phyloP scores from a whole-genome alignment of 2,329 filamentous ascomycete species.

The Cadophora sp. region DNA sequence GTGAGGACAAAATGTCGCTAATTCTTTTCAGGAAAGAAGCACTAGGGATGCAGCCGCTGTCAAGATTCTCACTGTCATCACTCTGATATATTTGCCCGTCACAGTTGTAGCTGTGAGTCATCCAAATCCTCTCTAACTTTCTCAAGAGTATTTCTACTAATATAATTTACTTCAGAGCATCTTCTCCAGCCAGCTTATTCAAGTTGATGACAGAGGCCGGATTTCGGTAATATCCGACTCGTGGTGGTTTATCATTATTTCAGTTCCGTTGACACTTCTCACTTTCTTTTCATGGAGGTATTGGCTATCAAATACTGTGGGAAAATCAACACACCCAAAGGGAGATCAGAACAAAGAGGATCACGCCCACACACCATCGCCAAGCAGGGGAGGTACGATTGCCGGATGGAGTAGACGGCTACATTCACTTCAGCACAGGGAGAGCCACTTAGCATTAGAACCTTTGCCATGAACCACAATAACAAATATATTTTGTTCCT shows the following conservation, averaged over 20 bases:
- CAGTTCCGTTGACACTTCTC: constrained; percentile 33
- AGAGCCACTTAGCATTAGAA: too few species aligned
- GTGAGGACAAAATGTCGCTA: neutral
- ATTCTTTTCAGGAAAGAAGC: constrained; percentile 29
- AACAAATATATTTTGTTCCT: too few species aligned
- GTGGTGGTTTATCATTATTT: constrained; percentile 35
- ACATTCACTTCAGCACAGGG: too few species aligned
- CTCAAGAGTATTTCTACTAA: too few species aligned
- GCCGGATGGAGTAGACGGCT: too few species aligned
- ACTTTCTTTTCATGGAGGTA: constrained; percentile 34
- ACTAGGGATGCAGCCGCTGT: constrained; percentile 37
- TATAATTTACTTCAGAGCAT: constrained; percentile 28
- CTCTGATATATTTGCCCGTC: constrained; percentile 35
- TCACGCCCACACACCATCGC: too few species aligned
- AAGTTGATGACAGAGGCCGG: constrained; percentile 23
- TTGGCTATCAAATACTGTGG: constrained; percentile 27
- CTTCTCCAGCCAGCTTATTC: constrained; percentile 38
- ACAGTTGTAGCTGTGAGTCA: constrained; percentile 36
- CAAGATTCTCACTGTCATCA: constrained; percentile 39
- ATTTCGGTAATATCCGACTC: constrained; percentile 28
- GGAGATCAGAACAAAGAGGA: too few species aligned
- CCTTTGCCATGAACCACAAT: too few species aligned
- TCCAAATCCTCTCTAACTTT: too few species aligned
- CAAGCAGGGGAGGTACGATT: too few species aligned
- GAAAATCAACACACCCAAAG: too few species aligned